Conservation (phyloP, 345 rosid species). For the Gossypium ekmanianum region DNA sequence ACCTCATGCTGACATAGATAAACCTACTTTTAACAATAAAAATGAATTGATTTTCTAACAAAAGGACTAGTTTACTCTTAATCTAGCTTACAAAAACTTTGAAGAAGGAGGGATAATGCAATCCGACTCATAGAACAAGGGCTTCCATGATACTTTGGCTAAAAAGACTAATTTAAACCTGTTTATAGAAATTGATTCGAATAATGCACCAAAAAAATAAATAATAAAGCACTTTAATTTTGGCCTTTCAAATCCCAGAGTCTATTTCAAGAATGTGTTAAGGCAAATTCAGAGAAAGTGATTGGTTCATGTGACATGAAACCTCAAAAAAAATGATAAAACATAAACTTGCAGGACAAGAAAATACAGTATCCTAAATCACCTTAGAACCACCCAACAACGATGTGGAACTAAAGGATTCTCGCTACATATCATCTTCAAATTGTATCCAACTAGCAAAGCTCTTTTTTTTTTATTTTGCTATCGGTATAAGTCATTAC, state of each 20-base stretch:
- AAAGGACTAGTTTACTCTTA: too few species aligned
- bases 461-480: constrained; percentile 10
- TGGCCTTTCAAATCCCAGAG: neutral
- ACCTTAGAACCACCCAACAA: constrained; percentile 38
- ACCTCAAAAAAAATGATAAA: neutral
- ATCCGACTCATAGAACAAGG: too few species aligned
- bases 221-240: neutral
- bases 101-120: too few species aligned
- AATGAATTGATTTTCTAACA: too few species aligned
- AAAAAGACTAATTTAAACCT: too few species aligned
- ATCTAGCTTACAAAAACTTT: too few species aligned
- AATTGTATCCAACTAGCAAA: constrained; percentile 24
- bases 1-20: neutral
- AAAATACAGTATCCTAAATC: constrained; percentile 34
- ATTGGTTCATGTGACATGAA: neutral
- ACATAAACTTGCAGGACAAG: neutral
- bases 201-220: neutral
- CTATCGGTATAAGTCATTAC: constrained; percentile 18
- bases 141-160: too few species aligned
- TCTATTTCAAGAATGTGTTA: constrained; percentile 14
- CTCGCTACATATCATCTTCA: constrained; percentile 24
- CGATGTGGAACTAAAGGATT: constrained; percentile 44
- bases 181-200: too few species aligned
- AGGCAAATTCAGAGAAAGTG: neutral
- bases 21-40: neutral